A percentile compares a stretch with the other conserved stretches of the same genome.
These are phyloP conservation scores for Zizania latifolia DNA, from an alignment of 176 grass and related monocot species.

Conservation along the genomic window DNA sequence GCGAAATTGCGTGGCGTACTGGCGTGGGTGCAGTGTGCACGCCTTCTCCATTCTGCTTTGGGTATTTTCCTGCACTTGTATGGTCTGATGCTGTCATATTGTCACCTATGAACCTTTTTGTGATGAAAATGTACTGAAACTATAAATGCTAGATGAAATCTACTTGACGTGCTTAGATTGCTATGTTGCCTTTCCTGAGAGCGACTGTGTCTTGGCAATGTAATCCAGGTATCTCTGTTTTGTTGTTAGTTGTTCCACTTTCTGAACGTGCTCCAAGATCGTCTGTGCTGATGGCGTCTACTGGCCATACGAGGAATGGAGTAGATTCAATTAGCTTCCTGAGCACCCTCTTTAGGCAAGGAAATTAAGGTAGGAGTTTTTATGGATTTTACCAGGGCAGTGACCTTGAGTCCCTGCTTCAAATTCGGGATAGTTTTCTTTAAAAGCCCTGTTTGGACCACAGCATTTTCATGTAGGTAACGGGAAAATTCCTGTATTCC, in stretches of 20 bases:
- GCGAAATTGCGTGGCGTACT: slow-evolving; percentile 2
- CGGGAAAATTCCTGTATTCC: no score
- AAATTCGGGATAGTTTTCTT: no score
- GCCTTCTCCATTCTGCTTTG: not conserved
- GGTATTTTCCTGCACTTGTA: not conserved
- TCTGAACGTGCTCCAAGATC: not conserved
- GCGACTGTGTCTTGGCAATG: not conserved
- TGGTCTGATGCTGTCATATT: no score
- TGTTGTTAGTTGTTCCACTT: not conserved
- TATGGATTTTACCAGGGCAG: no score
- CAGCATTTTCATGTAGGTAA: no score
- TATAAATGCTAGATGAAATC: not conserved
- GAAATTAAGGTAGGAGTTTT: not conserved
- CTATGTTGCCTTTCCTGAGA: not conserved
- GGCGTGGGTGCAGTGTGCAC: no score
- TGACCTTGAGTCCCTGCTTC: not conserved
- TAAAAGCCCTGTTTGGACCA: no score
- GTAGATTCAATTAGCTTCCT: not conserved
- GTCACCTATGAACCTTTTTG: not conserved
- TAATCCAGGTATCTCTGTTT: not conserved
- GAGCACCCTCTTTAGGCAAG: not conserved
- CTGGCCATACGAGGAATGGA: not conserved
- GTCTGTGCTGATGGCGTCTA: not conserved
- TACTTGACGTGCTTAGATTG: not conserved
- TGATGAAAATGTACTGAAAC: not conserved